A percentile compares a stretch with the other conserved stretches of the same genome.
Conservation (phyloP, 495 filamentous ascomycete species). For the Neurospora sp. region DNA sequence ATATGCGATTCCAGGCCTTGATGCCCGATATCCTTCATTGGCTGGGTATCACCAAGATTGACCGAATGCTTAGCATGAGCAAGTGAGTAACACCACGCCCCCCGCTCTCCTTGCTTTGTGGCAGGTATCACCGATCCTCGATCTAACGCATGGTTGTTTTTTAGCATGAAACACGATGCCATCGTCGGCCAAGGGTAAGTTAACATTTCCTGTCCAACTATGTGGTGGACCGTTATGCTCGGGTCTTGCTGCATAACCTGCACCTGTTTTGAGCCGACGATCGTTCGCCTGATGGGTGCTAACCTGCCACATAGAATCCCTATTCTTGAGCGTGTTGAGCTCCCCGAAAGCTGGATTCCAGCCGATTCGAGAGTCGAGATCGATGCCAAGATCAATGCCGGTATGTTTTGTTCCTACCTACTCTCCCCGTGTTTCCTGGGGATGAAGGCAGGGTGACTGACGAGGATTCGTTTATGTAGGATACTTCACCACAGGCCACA, state of each 20-base stretch:
- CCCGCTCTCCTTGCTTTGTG: background rate
- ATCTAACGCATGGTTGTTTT: constrained; percentile 9
- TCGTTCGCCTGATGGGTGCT: constrained; percentile 4
- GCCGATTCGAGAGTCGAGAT: constrained; percentile 95
- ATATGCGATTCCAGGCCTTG: constrained; percentile 98
- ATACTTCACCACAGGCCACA: constrained; percentile 81
- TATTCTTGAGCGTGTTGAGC: constrained; percentile 85
- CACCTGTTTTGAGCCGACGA: background rate
- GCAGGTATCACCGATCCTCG: background rate
- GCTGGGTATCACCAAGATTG: constrained; percentile 97
- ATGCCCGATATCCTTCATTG: constrained; percentile 99
- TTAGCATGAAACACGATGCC: constrained; percentile 95
- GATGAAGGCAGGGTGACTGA: constrained; percentile 2
- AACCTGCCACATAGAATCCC: constrained; percentile 50
- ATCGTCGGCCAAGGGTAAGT: constrained; percentile 83
- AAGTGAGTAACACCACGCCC: constrained; percentile 48
- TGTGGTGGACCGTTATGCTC: background rate
- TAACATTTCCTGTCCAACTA: background rate
- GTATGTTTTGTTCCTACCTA: constrained; percentile 44
- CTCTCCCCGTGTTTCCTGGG: background rate
- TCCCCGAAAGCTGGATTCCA: constrained; percentile 90
- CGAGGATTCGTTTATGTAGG: constrained; percentile 26
- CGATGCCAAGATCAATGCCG: constrained; percentile 95
- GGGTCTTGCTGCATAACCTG: constrained; percentile 5
- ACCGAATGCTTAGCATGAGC: constrained; percentile 97